A percentile compares a stretch with the other conserved stretches of the same genome.
phyloP scores from a whole-genome alignment of 805 yeast species.

The Pichia eremophila region DNA sequence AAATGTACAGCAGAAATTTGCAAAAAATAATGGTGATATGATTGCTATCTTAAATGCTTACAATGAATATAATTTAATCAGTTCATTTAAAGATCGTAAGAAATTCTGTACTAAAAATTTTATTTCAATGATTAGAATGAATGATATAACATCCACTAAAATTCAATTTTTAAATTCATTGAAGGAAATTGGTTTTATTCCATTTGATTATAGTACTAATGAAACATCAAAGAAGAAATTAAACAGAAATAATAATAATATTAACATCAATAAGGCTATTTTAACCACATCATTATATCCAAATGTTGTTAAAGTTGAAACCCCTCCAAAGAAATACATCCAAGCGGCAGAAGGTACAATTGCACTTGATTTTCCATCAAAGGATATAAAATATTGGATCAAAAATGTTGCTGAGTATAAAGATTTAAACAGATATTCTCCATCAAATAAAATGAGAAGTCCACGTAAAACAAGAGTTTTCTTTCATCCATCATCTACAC shows the following conservation, averaged over 20 bases:
- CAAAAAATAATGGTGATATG: conserved; percentile 63
- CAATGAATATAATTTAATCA: conserved; percentile 36
- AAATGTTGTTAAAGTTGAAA: conserved; percentile 66
- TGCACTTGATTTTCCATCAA: conserved; percentile 78
- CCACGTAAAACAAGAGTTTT: conserved; percentile 66
- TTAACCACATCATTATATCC: conserved; percentile 81
- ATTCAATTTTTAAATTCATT: conserved; percentile 62
- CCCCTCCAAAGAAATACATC: conserved; percentile 71
- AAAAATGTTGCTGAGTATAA: conserved; percentile 46
- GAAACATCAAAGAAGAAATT: conserved; percentile 17
- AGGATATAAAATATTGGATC: conserved; percentile 61
- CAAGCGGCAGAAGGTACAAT: conserved; percentile 70
- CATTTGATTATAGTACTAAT: conserved; percentile 33
- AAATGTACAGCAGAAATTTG: conserved; percentile 28
- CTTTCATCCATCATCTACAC: conserved; percentile 76
- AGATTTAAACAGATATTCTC: conserved; percentile 6
- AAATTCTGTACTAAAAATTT: conserved; percentile 46
- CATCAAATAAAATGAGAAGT: conserved; percentile 12
- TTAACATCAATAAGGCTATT: conserved; percentile 50
- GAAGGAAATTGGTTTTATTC: conserved; percentile 70
- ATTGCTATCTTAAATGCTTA: conserved; percentile 56
- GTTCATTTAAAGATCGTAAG: conserved; percentile 24
- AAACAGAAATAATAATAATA: conserved; percentile 44
- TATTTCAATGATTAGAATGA: conserved; percentile 54
- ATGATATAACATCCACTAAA: conserved; percentile 64